phyloP scores from a whole-genome alignment of 139 green algal genomes.

The Chlamydomonas sp. region DNA sequence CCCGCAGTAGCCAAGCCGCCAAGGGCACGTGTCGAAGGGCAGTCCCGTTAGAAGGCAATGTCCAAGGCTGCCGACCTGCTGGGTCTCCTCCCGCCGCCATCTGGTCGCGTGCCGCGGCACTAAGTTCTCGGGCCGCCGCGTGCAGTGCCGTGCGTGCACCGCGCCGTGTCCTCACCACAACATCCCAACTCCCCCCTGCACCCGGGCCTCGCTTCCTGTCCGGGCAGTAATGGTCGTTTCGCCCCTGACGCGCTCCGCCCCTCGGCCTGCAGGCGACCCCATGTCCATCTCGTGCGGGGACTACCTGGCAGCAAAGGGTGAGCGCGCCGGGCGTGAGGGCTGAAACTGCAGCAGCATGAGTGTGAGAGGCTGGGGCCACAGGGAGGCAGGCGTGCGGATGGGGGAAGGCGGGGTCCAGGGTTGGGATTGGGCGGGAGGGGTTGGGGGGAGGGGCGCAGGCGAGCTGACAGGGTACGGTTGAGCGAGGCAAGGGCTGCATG shows the following conservation, averaged over 20 bases:
- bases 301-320: constrained; percentile 66
- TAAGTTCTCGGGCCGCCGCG: no score
- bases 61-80: no score
- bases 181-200: no score
- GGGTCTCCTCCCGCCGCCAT: no score
- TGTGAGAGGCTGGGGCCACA: neutral
- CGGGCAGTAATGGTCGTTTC: neutral
- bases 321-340: neutral
- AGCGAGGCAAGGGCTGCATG: neutral
- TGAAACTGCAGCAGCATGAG: neutral
- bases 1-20: no score
- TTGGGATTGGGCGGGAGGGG: neutral
- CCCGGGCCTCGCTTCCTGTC: no score
- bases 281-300: constrained; percentile 54
- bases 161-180: no score
- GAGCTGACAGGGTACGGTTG: neutral
- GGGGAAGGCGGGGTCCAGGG: neutral
- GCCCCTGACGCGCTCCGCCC: no score
- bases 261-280: constrained; percentile 49
- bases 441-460: neutral
- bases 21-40: no score
- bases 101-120: no score
- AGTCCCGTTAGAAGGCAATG: no score
- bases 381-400: neutral
- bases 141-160: no score